Conservation (phyloP, 352 stramenopile genomes). For the Phytopythium ostracodes region DNA sequence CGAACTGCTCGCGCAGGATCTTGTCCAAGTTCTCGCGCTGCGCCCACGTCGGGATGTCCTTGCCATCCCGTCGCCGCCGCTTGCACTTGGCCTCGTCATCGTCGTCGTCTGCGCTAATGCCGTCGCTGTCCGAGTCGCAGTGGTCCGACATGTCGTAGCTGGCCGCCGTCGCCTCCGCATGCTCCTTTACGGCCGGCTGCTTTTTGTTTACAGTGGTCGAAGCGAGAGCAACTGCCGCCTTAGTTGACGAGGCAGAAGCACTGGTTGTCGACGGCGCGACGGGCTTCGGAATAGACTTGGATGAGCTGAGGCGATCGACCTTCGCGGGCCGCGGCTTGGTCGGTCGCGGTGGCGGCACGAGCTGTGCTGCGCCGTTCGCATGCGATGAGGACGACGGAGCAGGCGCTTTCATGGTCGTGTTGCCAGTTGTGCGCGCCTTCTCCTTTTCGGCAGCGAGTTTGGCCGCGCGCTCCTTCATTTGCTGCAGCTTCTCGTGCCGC, state of each 20-base stretch:
- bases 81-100: constrained; percentile 12
- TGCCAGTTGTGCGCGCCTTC: neutral
- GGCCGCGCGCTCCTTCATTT: constrained; percentile 62
- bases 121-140: constrained; percentile 42
- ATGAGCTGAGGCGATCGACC: neutral
- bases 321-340: constrained; percentile 2
- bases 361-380: neutral
- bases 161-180: constrained; percentile 9
- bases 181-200: constrained; percentile 12
- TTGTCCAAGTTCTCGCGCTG: constrained; percentile 73
- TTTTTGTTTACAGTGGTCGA: constrained; percentile 9
- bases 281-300: neutral
- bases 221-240: constrained; percentile 16
- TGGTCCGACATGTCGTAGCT: constrained; percentile 85
- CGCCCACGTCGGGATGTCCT: constrained; percentile 80
- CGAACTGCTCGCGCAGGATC: constrained; percentile 66
- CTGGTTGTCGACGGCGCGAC: neutral
- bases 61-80: constrained; percentile 38
- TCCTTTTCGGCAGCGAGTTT: constrained; percentile 43
- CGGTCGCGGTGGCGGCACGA: neutral
- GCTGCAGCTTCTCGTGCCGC: constrained; percentile 55
- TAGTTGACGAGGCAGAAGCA: neutral
- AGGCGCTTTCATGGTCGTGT: neutral
- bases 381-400: neutral
- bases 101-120: constrained; percentile 39